Base-by-base conservation (phyloP, 768 basidiomycete species). In the Kwoniella sp. region DNA sequence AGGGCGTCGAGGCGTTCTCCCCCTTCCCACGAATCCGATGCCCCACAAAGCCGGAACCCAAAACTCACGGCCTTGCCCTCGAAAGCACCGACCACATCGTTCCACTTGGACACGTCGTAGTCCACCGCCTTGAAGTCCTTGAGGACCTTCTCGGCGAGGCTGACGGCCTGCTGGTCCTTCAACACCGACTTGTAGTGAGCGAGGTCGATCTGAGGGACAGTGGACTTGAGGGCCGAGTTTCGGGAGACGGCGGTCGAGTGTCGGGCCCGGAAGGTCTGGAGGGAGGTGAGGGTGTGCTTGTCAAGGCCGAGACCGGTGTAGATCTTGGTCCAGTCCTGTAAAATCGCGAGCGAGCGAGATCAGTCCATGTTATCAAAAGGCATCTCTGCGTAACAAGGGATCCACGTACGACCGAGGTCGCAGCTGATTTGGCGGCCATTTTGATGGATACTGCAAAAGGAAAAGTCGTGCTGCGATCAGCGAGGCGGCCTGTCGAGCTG, bases 181-280 rank as follows among this genome's bases (percentile, higher is more conserved):
- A 99, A 77, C 28, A 89, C 76, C 25, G 85, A 81, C 69, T 90
- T 89, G 80, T 98, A 99, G 78, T 91, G 84, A 20, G 84, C 80
- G 68, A 98, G 79, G 79, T 98, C 90, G 70, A 99, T 80, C 45
- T 88, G 85, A 26, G 86, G 86, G 33, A 87, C 84, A 14, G 63
- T 51, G 12, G 69, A 31, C 41, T 63, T 67, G 29, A 76, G 60
- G 10, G 69, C 64, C 27, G 70, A 63, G 59, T 70, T 68, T 26
- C 55, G 55, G 61, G 68, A 67, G 22, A 62, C 39, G 51, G 95
- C 93, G 48, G 96, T 89, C 62, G 79, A 78, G 76, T 93, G 84
- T 55, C 95, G 89, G 77, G 92, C 95, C 77, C 95, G 88, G 85
- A 99, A 98, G 33, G 88, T 86, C 75, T 89, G 88, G 45, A 99